Conservation (phyloP, 106 monocot genomes). For the Agapanthus africanus region DNA sequence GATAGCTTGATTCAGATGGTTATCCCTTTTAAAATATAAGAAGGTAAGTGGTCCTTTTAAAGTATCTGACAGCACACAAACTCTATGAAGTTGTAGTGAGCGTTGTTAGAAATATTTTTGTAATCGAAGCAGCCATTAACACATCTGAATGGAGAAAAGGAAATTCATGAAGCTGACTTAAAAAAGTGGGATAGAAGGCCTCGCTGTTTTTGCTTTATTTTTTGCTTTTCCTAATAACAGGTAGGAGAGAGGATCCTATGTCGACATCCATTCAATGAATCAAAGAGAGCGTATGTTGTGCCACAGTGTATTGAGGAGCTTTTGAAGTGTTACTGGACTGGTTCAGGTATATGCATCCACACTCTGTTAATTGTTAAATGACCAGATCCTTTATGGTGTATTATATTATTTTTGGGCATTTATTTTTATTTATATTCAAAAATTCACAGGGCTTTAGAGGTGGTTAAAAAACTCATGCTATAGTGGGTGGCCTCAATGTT, state of each 20-base stretch:
- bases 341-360: constrained; percentile 38
- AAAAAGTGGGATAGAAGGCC: background rate
- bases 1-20: background rate
- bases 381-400: too few species aligned
- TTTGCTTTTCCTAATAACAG: constrained; percentile 20
- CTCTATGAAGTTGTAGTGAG: too few species aligned
- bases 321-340: constrained; percentile 82
- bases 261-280: constrained; percentile 91
- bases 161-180: background rate
- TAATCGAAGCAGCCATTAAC: too few species aligned
- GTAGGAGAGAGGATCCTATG: constrained; percentile 70
- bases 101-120: too few species aligned
- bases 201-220: background rate
- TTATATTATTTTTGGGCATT: too few species aligned
- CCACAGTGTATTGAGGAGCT: constrained; percentile 87
- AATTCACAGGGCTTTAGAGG: background rate
- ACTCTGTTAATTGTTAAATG: background rate
- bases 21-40: background rate
- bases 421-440: background rate
- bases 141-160: background rate
- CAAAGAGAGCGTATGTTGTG: constrained; percentile 93
- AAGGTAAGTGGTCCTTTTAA: background rate
- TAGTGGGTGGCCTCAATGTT: too few species aligned
- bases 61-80: too few species aligned
- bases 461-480: background rate